These are phyloP conservation scores for Zygotorulaspora danielsina DNA, from an alignment of 805 yeast species.

Conservation along the genomic window DNA sequence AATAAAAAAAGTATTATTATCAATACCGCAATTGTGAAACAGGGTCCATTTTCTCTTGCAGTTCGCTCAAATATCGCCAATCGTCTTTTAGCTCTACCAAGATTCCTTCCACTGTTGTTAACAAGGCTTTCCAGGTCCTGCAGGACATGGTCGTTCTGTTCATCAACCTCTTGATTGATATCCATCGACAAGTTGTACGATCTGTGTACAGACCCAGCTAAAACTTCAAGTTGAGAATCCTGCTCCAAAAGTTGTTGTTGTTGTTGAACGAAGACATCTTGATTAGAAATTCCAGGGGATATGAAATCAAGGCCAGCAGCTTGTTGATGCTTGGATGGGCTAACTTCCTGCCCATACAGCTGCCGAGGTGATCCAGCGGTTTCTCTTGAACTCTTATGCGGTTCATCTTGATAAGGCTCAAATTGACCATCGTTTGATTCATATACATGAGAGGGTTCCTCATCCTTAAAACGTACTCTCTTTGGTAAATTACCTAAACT, in stretches of 20 bases:
- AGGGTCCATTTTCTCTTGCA: constrained; percentile 47
- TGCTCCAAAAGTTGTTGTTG: constrained; percentile 47
- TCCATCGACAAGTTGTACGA: constrained; percentile 44
- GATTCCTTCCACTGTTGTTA: constrained; percentile 39
- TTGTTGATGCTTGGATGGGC: neutral
- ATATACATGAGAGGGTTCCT: constrained; percentile 13
- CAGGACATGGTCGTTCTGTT: constrained; percentile 44
- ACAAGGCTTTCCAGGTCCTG: constrained; percentile 49
- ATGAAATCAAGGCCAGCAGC: neutral
- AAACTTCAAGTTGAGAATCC: constrained; percentile 40
- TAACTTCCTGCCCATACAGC: neutral
- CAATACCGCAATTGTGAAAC: constrained; percentile 45
- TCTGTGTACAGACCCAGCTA: constrained; percentile 43
- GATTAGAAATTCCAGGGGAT: constrained; percentile 29
- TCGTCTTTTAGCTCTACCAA: constrained; percentile 41
- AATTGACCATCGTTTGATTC: constrained; percentile 12
- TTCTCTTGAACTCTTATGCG: neutral
- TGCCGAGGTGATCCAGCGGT: neutral
- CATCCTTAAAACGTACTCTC: constrained; percentile 27
- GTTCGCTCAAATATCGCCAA: constrained; percentile 39
- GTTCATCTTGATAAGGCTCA: constrained; percentile 27
- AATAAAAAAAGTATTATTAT: constrained; percentile 43
- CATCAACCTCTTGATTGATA: constrained; percentile 46
- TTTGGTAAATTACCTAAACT: constrained; percentile 12
- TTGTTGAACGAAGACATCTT: constrained; percentile 40